phyloP scores from a whole-genome alignment of 164 flowering plant genomes.

The Magnolia changhungtana region DNA sequence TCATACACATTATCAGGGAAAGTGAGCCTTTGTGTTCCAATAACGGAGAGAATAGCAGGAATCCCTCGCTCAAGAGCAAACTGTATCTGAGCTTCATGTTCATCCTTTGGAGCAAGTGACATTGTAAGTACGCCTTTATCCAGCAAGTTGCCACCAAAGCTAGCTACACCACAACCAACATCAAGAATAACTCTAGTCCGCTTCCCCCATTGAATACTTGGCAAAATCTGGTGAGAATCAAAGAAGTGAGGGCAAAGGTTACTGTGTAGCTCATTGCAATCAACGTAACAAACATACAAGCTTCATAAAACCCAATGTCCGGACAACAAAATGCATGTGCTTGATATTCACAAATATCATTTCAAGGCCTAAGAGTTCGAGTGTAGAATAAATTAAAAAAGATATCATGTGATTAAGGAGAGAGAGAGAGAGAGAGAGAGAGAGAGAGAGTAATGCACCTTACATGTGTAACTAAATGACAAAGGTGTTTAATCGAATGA shows the following conservation, averaged over 20 bases:
- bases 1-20: slow-evolving; percentile 80
- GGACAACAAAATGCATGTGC: too few relatives aligned
- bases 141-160: slow-evolving; percentile 91
- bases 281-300: not conserved
- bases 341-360: too few relatives aligned
- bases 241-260: not conserved
- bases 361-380: not conserved
- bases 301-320: too few relatives aligned
- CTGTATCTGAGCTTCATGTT: slow-evolving; percentile 97
- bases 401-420: too few relatives aligned
- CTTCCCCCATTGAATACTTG: slow-evolving; percentile 64
- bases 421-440: too few relatives aligned
- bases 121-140: slow-evolving; percentile 79
- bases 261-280: not conserved
- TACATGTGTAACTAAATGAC: too few relatives aligned
- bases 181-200: slow-evolving; percentile 74
- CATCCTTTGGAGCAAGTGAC: slow-evolving; percentile 98
- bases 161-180: slow-evolving; percentile 98
- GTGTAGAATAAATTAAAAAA: not conserved
- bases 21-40: slow-evolving; percentile 71
- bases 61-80: slow-evolving; percentile 96
- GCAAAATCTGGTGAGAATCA: slow-evolving; percentile 43
- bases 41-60: slow-evolving; percentile 83
- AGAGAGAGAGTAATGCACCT: too few relatives aligned
- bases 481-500: too few relatives aligned